These are phyloP conservation scores for Immersiporthe knoxdaviesiana DNA, from an alignment of 2,329 filamentous ascomycete genomes.

Conservation along the genomic window DNA sequence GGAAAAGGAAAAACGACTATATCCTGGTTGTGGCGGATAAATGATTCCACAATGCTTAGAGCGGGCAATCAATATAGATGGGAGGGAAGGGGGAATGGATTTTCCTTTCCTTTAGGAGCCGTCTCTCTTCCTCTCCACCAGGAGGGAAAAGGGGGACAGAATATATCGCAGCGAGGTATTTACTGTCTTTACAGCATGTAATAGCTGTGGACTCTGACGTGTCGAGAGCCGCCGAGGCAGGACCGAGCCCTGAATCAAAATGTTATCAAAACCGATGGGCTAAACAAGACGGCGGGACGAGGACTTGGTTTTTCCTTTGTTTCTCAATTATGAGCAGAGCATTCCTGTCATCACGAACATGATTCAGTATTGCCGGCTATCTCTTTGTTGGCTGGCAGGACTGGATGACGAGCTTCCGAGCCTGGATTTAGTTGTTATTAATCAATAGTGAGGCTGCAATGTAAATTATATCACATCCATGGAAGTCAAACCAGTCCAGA, in stretches of 20 bases:
- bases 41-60: not conserved
- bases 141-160: not conserved
- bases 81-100: not conserved
- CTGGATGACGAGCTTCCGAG: too few relatives aligned
- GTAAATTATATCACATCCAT: too few relatives aligned
- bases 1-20: too few relatives aligned
- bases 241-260: not conserved
- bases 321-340: not conserved
- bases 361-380: too few relatives aligned
- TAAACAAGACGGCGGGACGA: not conserved
- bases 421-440: too few relatives aligned
- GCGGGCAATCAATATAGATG: not conserved
- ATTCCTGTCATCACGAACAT: not conserved
- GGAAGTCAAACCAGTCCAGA: too few relatives aligned
- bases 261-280: not conserved
- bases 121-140: not conserved
- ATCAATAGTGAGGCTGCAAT: too few relatives aligned
- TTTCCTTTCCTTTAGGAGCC: not conserved
- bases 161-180: not conserved
- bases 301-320: not conserved
- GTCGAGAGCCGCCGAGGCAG: slow-evolving; percentile 5
- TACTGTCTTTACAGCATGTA: not conserved
- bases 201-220: not conserved
- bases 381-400: too few relatives aligned
- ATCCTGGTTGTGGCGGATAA: not conserved